phyloP scores from a whole-genome alignment of 2,329 filamentous ascomycete genomes.

The Hawksworthiomyces lignivorus region DNA sequence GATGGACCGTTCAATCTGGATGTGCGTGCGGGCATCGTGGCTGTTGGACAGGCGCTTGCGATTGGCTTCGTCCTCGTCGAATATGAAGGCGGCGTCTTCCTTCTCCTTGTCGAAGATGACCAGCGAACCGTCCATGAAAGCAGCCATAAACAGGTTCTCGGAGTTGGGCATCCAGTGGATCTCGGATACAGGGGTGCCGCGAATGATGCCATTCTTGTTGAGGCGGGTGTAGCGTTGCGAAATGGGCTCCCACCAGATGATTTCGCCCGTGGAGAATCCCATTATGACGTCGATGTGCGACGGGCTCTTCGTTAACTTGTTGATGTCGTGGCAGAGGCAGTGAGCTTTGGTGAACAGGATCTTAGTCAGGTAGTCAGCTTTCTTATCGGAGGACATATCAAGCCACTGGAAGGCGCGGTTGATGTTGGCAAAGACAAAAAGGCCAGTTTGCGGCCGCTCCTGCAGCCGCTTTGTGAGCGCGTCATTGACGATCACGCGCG shows the following conservation, averaged over 20 bases:
- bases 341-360: slow-evolving; percentile 96
- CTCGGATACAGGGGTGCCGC: slow-evolving; percentile 73
- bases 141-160: slow-evolving; percentile 84
- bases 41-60: slow-evolving; percentile 40
- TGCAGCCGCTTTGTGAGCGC: slow-evolving; percentile 66
- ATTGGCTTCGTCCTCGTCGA: slow-evolving; percentile 58
- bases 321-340: slow-evolving; percentile 89
- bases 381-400: slow-evolving; percentile 69
- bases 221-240: slow-evolving; percentile 91
- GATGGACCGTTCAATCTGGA: slow-evolving; percentile 82
- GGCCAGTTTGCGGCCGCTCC: slow-evolving; percentile 68
- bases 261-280: slow-evolving; percentile 93
- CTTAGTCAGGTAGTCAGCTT: slow-evolving; percentile 86
- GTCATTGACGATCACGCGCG: slow-evolving; percentile 89
- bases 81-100: slow-evolving; percentile 72
- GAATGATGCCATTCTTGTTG: slow-evolving; percentile 95
- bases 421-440: slow-evolving; percentile 91
- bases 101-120: slow-evolving; percentile 98
- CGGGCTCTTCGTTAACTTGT: slow-evolving; percentile 68
- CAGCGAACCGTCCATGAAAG: slow-evolving; percentile 83
- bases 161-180: slow-evolving; percentile 93
- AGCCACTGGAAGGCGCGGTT: slow-evolving; percentile 96
- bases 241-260: slow-evolving; percentile 98
- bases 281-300: slow-evolving; percentile 85
- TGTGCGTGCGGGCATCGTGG: slow-evolving; percentile 31